Evolutionary conservation across 257 asterid species (phyloP).

Genomic region (Solanum chilense): DNA sequence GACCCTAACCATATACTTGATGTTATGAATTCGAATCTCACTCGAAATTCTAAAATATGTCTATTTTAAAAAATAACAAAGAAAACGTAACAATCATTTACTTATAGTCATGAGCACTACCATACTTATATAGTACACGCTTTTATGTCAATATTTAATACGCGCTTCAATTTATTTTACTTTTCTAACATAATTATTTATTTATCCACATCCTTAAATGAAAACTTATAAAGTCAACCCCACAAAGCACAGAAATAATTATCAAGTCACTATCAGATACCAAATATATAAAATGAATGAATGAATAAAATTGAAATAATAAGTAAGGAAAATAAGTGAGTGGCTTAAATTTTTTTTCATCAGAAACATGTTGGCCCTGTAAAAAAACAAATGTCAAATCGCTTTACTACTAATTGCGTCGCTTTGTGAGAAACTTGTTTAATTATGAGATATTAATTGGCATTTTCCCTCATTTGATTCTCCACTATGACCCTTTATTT

Average conservation of each 20-base stretch:
- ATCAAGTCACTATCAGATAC: not conserved
- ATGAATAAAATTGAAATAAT: not conserved
- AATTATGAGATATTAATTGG: not conserved
- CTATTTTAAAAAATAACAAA: too few relatives aligned
- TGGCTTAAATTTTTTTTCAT: not conserved
- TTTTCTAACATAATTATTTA: not conserved
- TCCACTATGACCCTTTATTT: not conserved
- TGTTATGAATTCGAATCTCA: not conserved
- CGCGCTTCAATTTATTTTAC: too few relatives aligned
- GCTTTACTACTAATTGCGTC: not conserved
- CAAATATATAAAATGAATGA: not conserved
- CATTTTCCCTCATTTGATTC: not conserved
- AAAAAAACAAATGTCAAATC: not conserved
- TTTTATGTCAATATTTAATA: too few relatives aligned
- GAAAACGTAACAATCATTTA: too few relatives aligned
- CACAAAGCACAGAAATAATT: not conserved
- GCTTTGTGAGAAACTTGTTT: not conserved
- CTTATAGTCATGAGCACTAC: too few relatives aligned
- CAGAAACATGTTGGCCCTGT: not conserved
- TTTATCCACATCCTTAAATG: not conserved
- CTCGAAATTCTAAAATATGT: not conserved
- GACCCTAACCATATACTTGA: too few relatives aligned
- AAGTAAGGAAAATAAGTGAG: not conserved
- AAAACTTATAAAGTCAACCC: not conserved
- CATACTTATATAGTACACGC: too few relatives aligned